Evolutionary conservation across 1,284 basidiomycete genomes (phyloP), one percentile per base, ranked within the genome.

Genomic region (Leccinum fuscescens): DNA sequence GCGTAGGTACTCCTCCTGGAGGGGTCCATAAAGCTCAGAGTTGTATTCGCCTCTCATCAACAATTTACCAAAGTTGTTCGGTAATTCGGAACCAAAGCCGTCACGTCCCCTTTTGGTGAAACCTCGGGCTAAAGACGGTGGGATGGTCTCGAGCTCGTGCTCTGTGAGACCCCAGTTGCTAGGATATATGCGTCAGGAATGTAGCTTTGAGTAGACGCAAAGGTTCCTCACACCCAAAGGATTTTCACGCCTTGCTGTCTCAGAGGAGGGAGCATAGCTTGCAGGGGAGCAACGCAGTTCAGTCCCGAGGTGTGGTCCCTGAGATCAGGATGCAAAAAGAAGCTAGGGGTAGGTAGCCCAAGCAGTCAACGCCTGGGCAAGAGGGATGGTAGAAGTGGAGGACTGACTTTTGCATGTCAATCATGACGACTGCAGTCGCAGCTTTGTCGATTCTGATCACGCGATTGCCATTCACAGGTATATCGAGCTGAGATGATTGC

Each of bases 321-420:
- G 50, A 89, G 64, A 59, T 86, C 83, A 6, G 85, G 84, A 69
- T 89, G 85, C 46, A 89, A 75, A 72, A 89, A 88, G 73, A 80
- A 88, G 74, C 85, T 86, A 59, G 29, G 2, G 20, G 22, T 3
- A 29, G 20, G 56, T 35, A 22, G 48, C 2, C 9, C 31, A 50
- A 33, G 14, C 2, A 20, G 51, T 69, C 49, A 66, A 58, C 14
- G 42, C 31, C 22, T 15, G 46, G 11, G 5, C 2, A 48, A 37
- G 20, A 8, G 14, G 50, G 20, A 52, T 7, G 31, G 17, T 31
- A 20, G 17, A 37, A 44, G 37, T 20, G 51, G 7, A 52, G 29
- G 12, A 86, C 86, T 86, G 86, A 88, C 87, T 89, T 89, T 70
- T 89, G 87, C 88, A 89, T 89, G 69, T 89, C 88, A 61, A 89